Percentiles rank a stretch among this genome's conserved stretches.
These are phyloP conservation scores for Sarocladium brachiariae DNA, from an alignment of 2,329 filamentous ascomycete genomes.

Conservation along the genomic window DNA sequence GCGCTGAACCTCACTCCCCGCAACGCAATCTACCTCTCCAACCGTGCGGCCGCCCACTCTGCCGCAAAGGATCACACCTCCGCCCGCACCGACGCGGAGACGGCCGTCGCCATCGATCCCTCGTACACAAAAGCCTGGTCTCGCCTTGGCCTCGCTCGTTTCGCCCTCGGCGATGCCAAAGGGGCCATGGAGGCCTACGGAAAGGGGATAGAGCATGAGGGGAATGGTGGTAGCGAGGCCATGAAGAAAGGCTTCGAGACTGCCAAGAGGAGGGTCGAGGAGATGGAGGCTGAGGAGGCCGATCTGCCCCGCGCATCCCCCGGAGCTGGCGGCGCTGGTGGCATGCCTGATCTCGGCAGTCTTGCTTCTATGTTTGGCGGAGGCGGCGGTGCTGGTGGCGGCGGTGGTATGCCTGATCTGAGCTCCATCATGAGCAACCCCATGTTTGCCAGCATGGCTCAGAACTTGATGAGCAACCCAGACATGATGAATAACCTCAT, in stretches of 20 bases:
- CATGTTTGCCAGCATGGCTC: slow-evolving; percentile 96
- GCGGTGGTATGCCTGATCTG: slow-evolving; percentile 80
- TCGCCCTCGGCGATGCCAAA: slow-evolving; percentile 83
- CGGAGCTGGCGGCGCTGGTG: slow-evolving; percentile 47
- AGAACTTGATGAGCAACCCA: slow-evolving; percentile 95
- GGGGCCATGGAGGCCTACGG: slow-evolving; percentile 93
- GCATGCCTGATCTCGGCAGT: slow-evolving; percentile 64
- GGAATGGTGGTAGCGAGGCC: slow-evolving; percentile 86
- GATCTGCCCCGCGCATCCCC: slow-evolving; percentile 38
- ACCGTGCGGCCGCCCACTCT: slow-evolving; percentile 90
- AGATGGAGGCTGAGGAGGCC: slow-evolving; percentile 52
- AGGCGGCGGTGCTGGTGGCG: slow-evolving; percentile 53
- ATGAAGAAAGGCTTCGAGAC: slow-evolving; percentile 98
- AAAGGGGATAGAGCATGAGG: slow-evolving; percentile 88
- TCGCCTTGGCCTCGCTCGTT: slow-evolving; percentile 81
- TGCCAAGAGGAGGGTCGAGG: slow-evolving; percentile 78
- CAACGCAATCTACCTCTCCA: slow-evolving; percentile 96
- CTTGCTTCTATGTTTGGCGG: slow-evolving; percentile 65
- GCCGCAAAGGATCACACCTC: slow-evolving; percentile 77
- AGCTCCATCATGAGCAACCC: slow-evolving; percentile 89
- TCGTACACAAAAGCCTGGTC: slow-evolving; percentile 98
- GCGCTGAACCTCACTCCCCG: slow-evolving; percentile 73
- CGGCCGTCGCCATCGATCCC: slow-evolving; percentile 81
- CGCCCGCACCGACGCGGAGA: slow-evolving; percentile 81
- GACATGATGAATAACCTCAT: slow-evolving; percentile 87